Percentiles rank a stretch among this genome's conserved stretches.
Conservation (phyloP, 768 basidiomycete species). For the Symmetrospora coprosmae region DNA sequence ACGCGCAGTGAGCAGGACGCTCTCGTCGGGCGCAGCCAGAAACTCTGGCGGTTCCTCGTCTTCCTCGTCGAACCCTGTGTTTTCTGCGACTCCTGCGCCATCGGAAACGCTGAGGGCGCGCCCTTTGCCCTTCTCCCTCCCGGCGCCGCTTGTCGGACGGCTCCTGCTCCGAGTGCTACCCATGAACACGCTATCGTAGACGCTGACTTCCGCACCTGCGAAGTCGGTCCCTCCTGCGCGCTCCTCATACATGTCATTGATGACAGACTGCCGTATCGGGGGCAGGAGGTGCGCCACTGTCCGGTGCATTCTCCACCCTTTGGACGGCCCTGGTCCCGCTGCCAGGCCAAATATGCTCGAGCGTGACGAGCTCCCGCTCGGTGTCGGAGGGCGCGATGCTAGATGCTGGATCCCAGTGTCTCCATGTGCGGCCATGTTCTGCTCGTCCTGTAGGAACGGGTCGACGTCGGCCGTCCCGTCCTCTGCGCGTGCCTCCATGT, state of each 20-base stretch:
- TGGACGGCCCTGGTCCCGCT: not conserved
- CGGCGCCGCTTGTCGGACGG: not conserved
- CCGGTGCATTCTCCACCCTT: slow-evolving; percentile 5
- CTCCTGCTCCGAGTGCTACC: not conserved
- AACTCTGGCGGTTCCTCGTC: not conserved
- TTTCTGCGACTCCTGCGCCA: not conserved
- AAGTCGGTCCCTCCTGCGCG: too few relatives aligned
- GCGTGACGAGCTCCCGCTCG: not conserved
- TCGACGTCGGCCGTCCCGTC: not conserved
- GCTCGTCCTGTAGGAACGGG: slow-evolving; percentile 1
- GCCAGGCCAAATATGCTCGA: not conserved
- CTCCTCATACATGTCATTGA: not conserved
- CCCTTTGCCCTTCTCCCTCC: not conserved
- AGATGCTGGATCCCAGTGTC: not conserved
- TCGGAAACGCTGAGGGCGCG: not conserved
- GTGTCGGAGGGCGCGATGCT: not conserved
- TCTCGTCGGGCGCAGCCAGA: not conserved
- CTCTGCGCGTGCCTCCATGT: not conserved
- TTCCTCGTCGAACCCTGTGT: not conserved
- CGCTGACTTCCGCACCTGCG: too few relatives aligned
- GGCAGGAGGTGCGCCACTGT: not conserved
- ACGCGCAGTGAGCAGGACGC: not conserved
- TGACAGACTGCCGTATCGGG: not conserved
- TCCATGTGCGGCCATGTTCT: not conserved
- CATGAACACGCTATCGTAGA: not conserved